These are phyloP conservation scores for Erodium texanum DNA, from an alignment of 441 rosid genomes.

Conservation along the genomic window DNA sequence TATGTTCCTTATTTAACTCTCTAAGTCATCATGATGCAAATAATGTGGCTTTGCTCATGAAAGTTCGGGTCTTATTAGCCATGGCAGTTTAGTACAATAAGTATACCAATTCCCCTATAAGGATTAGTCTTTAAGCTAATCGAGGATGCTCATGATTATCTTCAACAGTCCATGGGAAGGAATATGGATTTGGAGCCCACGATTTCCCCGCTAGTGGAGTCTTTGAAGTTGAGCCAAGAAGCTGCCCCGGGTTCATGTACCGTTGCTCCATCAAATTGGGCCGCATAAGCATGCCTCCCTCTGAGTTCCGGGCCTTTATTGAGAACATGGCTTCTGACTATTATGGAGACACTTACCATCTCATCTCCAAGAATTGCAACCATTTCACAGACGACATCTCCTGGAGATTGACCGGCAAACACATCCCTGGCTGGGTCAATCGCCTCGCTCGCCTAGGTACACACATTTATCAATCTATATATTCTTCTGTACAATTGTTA, in stretches of 20 bases:
- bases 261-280: constrained; percentile 49
- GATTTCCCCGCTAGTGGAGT: constrained; percentile 73
- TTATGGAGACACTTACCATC: constrained; percentile 74
- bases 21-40: neutral
- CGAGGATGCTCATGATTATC: too few species aligned
- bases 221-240: constrained; percentile 71
- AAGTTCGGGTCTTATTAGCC: too few species aligned
- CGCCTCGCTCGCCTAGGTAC: constrained; percentile 74
- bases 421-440: constrained; percentile 70
- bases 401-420: constrained; percentile 38
- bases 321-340: constrained; percentile 56
- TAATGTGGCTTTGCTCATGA: neutral
- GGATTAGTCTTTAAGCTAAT: too few species aligned
- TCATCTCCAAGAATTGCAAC: constrained; percentile 75
- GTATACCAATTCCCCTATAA: too few species aligned
- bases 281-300: constrained; percentile 32
- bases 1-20: neutral
- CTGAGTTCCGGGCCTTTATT: constrained; percentile 47
- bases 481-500: too few species aligned
- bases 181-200: constrained; percentile 78
- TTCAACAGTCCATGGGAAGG: constrained; percentile 61
- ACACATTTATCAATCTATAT: neutral
- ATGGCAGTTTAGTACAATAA: too few species aligned
- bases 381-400: constrained; percentile 66
- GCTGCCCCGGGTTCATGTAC: constrained; percentile 61